A percentile compares a stretch with the other conserved stretches of the same genome.
phyloP scores from a whole-genome alignment of 306 rosid species.

The Potentilla sterilis region DNA sequence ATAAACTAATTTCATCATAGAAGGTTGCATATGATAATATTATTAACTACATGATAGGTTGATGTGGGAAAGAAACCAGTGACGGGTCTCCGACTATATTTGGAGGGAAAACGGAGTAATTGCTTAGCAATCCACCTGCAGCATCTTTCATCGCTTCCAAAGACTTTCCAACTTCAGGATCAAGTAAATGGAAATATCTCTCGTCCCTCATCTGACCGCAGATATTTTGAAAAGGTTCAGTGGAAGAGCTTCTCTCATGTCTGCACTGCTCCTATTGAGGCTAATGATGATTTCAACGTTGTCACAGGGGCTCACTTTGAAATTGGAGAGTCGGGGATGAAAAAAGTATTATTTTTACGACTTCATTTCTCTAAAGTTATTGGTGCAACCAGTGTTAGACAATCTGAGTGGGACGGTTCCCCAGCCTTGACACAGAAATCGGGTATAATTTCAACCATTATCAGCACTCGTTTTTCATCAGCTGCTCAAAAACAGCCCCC shows the following conservation, averaged over 20 bases:
- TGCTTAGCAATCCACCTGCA: conserved; percentile 83
- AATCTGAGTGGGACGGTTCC: conserved; percentile 65
- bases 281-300: conserved; percentile 51
- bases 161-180: conserved; percentile 54
- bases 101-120: conserved; percentile 81
- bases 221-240: conserved; percentile 78
- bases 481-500: conserved; percentile 57
- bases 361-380: conserved; percentile 56
- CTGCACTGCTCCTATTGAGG: conserved; percentile 81
- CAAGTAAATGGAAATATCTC: conserved; percentile 34
- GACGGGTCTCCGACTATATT: conserved; percentile 78
- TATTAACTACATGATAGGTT: conserved; percentile 43
- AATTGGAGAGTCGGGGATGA: conserved; percentile 61
- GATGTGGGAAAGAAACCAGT: conserved; percentile 77
- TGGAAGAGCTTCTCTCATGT: conserved; percentile 91
- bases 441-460: conserved; percentile 71
- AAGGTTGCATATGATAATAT: neutral
- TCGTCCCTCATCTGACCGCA: conserved; percentile 42
- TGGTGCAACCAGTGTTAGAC: conserved; percentile 35
- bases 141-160: conserved; percentile 81
- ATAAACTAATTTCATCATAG: neutral
- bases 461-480: conserved; percentile 65
- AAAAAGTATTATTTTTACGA: conserved; percentile 65
- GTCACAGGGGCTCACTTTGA: conserved; percentile 81
- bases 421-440: conserved; percentile 75